Percentiles rank a stretch among this genome's conserved stretches.
Evolutionary conservation across 805 yeast species (phyloP).

Genomic region (Metschnikowia borealis): DNA sequence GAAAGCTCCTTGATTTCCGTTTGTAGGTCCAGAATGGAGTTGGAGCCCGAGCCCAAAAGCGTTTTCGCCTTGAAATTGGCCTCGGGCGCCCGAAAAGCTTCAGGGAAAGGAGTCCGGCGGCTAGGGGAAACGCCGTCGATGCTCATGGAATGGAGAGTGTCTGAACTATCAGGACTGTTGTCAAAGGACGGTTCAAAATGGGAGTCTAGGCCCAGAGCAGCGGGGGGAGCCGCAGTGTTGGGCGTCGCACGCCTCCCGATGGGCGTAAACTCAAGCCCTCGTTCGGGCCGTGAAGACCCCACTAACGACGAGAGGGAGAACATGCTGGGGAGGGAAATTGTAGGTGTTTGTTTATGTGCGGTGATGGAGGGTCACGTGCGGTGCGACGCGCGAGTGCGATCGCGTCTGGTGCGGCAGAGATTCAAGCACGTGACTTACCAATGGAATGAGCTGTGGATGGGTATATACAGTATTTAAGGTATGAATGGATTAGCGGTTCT

Average conservation of each 20-base stretch:
- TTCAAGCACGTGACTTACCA: background rate
- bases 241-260: constrained; percentile 18
- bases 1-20: constrained; percentile 27
- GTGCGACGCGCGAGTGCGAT: background rate
- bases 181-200: constrained; percentile 13
- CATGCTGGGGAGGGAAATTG: constrained; percentile 6
- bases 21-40: constrained; percentile 23
- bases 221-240: background rate
- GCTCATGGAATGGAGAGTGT: constrained; percentile 5
- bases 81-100: background rate
- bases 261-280: constrained; percentile 24
- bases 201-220: background rate
- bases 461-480: too few species aligned
- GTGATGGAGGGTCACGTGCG: constrained; percentile 1
- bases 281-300: constrained; percentile 16
- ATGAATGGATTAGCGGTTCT: too few species aligned
- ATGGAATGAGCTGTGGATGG: too few species aligned
- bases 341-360: constrained; percentile 2
- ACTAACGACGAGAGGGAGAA: constrained; percentile 17
- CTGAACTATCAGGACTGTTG: constrained; percentile 8
- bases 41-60: constrained; percentile 11
- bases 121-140: background rate
- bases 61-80: background rate
- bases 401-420: background rate
- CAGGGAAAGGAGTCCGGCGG: constrained; percentile 5